Evolutionary conservation across 768 basidiomycete genomes (phyloP), one percentile per base, ranked within the genome.

Genomic region (Amanita exitialis): DNA sequence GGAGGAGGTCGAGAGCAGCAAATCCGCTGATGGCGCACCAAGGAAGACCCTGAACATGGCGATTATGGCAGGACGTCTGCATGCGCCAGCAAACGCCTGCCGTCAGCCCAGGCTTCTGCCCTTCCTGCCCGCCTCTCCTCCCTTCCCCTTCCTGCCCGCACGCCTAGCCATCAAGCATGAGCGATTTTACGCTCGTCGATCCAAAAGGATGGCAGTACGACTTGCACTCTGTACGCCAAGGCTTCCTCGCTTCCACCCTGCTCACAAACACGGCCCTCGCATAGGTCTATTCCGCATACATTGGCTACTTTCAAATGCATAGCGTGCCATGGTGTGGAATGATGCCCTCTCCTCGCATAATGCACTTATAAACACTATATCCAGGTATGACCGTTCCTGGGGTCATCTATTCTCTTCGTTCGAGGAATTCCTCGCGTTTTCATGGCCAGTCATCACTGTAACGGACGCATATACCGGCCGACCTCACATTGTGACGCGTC

Each of bases 351-450:
- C 15, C 28, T 39, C 34, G 23, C 35, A 35, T 7, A 35, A n/a
- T 13, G 44, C 28, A 16, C 18, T 21, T 23, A 32, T 21, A 3
- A 28, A 12, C 43, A 2, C 20, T 42, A 36, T 50, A n/a, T 23
- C 20, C 49, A 87, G 87, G 86, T 85, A 84, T 56, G 86, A 90
- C 49, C 76, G 81, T 49, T 76, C 84, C 23, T 91, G 88, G 89
- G 83, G 85, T 3, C 78, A 81, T 44, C 69, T 84, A 32, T 91
- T 91, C 66, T 77, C 81, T 44, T 77, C 83, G 0, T 90, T 90
- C 60, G 84, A 86, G 44, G 79, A 78, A 25, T 91, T 91, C 63
- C 72, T 91, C 32, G 72, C 77, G 10, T 90, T 90, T 63, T 86
- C 83, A 36, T 91, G 88, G 89, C 89, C 89, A 4, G 80, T 78